Evolutionary conservation across 2,329 filamentous ascomycete species (phyloP).

Genomic region (Curvularia eragrostidis): DNA sequence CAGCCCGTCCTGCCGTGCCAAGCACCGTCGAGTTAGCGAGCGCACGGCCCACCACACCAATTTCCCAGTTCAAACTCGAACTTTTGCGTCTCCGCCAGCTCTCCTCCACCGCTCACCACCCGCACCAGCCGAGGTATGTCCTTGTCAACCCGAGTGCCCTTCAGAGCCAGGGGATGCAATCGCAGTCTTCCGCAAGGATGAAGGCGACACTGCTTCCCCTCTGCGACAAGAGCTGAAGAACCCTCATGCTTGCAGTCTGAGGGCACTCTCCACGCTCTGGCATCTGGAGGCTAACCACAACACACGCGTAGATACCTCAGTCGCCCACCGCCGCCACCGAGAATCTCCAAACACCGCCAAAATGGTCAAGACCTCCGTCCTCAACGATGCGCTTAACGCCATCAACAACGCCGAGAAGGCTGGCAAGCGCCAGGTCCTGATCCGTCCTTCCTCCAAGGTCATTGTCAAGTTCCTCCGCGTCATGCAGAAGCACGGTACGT

Average conservation of each 20-base stretch:
- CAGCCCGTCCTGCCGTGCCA: constrained; percentile 14
- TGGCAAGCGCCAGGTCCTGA: constrained; percentile 98
- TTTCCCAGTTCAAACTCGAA: constrained; percentile 32
- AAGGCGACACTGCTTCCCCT: constrained; percentile 57
- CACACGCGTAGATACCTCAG: constrained; percentile 64
- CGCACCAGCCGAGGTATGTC: constrained; percentile 49
- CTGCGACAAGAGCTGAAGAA: constrained; percentile 70
- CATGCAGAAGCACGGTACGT: constrained; percentile 99
- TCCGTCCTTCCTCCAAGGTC: constrained; percentile 98
- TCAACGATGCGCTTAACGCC: constrained; percentile 97
- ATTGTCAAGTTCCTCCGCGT: constrained; percentile 99
- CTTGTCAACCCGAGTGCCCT: constrained; percentile 52
- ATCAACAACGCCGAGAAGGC: constrained; percentile 99
- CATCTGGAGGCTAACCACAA: constrained; percentile 67
- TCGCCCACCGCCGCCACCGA: constrained; percentile 68
- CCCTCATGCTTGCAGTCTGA: constrained; percentile 60
- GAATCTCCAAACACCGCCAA: constrained; percentile 79
- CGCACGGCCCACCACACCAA: constrained; percentile 31
- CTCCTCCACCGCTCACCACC: constrained; percentile 32
- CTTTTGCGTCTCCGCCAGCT: constrained; percentile 30
- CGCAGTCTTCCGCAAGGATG: constrained; percentile 39
- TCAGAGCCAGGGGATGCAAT: constrained; percentile 60
- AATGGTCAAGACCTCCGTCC: constrained; percentile 99
- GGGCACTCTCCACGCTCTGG: constrained; percentile 74
- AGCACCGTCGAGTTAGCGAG: constrained; percentile 27